These are phyloP conservation scores for Arthrobotrys iridis DNA, from an alignment of 2,329 filamentous ascomycete genomes.

Conservation along the genomic window DNA sequence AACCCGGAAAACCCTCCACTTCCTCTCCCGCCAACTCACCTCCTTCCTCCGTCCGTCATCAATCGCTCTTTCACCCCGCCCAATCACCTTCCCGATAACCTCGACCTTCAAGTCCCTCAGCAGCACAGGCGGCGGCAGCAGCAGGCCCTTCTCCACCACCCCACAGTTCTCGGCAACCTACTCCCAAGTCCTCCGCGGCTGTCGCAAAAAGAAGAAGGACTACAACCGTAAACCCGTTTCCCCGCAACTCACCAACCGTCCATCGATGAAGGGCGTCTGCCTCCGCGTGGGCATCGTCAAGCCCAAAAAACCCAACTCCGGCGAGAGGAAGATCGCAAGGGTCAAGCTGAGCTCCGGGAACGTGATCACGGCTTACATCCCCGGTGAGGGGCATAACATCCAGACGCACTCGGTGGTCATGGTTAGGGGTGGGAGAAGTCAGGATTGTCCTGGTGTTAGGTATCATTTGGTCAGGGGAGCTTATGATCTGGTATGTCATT, in stretches of 20 bases:
- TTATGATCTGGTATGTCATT: constrained; percentile 81
- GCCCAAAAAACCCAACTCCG: constrained; percentile 99
- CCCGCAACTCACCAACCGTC: constrained; percentile 79
- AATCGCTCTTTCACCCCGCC: constrained; percentile 55
- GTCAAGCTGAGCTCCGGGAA: constrained; percentile 87
- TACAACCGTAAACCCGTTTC: constrained; percentile 79
- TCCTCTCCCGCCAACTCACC: constrained; percentile 50
- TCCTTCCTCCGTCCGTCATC: constrained; percentile 58
- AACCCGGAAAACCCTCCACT: constrained; percentile 49
- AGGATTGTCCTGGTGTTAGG: constrained; percentile 98
- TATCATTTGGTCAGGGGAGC: constrained; percentile 93
- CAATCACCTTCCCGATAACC: constrained; percentile 60
- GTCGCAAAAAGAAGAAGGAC: constrained; percentile 79
- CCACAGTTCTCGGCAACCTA: constrained; percentile 71
- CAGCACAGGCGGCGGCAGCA: constrained; percentile 56
- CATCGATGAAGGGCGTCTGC: constrained; percentile 94
- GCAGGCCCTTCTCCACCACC: constrained; percentile 68
- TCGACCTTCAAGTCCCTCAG: constrained; percentile 60
- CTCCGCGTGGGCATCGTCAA: constrained; percentile 91
- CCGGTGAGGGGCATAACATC: constrained; percentile 97
- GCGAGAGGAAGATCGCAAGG: constrained; percentile 93
- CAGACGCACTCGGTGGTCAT: constrained; percentile 98
- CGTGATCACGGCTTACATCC: constrained; percentile 91
- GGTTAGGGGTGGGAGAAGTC: constrained; percentile 88
- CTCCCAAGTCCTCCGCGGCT: constrained; percentile 79